Evolutionary conservation across 2,329 filamentous ascomycete species (phyloP), one percentile per base, ranked within the genome.

Genomic region (Ceratocystis lukuohia): DNA sequence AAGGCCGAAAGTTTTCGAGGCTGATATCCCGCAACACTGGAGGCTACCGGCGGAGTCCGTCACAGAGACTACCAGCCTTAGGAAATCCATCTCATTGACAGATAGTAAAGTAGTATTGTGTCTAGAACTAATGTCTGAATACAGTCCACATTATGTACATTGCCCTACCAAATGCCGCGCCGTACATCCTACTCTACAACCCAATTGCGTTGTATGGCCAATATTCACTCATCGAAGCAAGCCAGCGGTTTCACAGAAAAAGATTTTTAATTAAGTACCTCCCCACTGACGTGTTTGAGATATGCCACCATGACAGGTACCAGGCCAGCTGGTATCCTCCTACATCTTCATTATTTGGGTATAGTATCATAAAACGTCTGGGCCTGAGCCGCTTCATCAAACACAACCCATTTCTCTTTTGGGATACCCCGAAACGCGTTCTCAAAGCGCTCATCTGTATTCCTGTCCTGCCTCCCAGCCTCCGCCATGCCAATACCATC

Each of bases 361-460:
- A 68, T 33, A 2, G 33, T 15, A 59, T 63, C 66, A 41, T 65
- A 62, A n/a, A 65, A 68, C 48, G 20, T 8, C n/a, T 7, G 56
- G 20, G 66, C 66, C 56, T 68, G 41, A 22, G 80, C 77, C 0
- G 93, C 85, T 33, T 90, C 82, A 67, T 90, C 84, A 74, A 96
- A 97, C 0, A 96, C 86, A 72, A 86, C 84, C 92, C 93, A 97
- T 0, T 85, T 75, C 30, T 81, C 77, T 56, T 77, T 79, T 0
- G 91, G 89, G 7, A 96, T 79, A 50, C 80, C 85, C 70, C 86
- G 79, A 74, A 97, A 97, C 0, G 93, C 93, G 71, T 85, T 83
- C 73, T 91, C 85, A 71, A 97, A 97, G 37, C 94, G 80, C 70
- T 84, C 80, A 0, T 84, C 80, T 71, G 87, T 85, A 71, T 90